Base-by-base conservation (phyloP, 352 stramenopile species). In the Pythium aristosporum region DNA sequence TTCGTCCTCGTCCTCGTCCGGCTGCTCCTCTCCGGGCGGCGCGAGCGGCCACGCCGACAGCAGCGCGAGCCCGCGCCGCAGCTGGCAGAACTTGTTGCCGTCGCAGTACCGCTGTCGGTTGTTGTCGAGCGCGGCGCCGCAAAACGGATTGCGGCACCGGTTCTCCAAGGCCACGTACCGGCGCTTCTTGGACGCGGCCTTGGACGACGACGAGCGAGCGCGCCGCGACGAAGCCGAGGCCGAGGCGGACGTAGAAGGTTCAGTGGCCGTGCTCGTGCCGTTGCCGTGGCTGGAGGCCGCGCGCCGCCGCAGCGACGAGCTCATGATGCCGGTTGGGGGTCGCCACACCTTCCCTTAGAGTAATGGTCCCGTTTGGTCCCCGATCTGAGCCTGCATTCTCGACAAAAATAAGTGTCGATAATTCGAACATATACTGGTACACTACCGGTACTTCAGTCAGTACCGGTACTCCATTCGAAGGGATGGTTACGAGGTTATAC, bases 121-220 rank as follows among this genome's bases (percentile, higher is more conserved):
- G 63, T 81, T 91, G 36, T 44, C 28, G 52, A 91, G 57, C 43
- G 23, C 13, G 20, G 68, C 42, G n/a, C 66, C 56, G 44, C 82
- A 91, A 64, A 89, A 89, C 23, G 76, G 82, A 44, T 88, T 91
- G 25, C 42, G 55, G 43, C 63, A 69, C 6, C 37, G 57, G 16
- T 57, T 61, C 32, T 57, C 55, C 8, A 61, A 18, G 18, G 51
- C 63, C 23, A 61, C 30, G 57, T 65, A 65, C 21, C 63, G 53
- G 3, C 62, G 20, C 20, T 61, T 67, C 51, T 61, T 61, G 39
- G 61, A 57, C 18, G 52, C 54, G 20, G 15, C 10, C 41, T 20
- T 42, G 12, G 46, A 15, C 37, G 48, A 25, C 6, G 59, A 41
- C 4, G 51, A 12, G 12, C 60, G 42, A 16, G 18, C 36, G 42